Evolutionary conservation across 305 asterid species (phyloP).

Genomic region (Fraxinus paxiana): DNA sequence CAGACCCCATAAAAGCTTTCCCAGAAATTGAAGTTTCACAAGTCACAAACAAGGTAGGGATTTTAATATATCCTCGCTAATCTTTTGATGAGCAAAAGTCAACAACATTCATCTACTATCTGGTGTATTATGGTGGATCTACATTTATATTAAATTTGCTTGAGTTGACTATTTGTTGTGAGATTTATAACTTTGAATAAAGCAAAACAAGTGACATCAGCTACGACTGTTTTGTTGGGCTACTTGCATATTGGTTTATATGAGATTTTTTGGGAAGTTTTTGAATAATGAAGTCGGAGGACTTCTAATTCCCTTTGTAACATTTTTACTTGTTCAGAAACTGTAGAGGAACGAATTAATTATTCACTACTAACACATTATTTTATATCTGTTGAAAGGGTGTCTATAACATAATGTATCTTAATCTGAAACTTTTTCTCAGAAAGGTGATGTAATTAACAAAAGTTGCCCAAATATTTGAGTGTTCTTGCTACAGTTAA

Average conservation of each 20-base stretch:
- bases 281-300: neutral
- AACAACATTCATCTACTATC: neutral
- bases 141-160: neutral
- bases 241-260: neutral
- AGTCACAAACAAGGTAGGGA: constrained; percentile 42
- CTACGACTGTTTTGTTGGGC: neutral
- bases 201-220: neutral
- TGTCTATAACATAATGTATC: neutral
- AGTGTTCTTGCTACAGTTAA: neutral
- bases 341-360: neutral
- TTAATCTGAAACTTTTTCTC: neutral
- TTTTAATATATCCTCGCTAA: neutral
- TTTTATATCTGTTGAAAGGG: neutral
- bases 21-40: constrained; percentile 37
- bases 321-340: neutral
- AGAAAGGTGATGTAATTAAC: neutral
- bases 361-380: neutral
- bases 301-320: neutral
- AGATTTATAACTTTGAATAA: neutral
- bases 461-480: neutral
- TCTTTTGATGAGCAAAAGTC: neutral
- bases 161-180: neutral
- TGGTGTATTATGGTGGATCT: neutral
- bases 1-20: constrained; percentile 36
- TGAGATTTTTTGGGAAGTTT: neutral